A percentile compares a stretch with the other conserved stretches of the same genome.
phyloP scores from a whole-genome alignment of 2,329 filamentous ascomycete genomes.

The Tolypocladium paradoxum region DNA sequence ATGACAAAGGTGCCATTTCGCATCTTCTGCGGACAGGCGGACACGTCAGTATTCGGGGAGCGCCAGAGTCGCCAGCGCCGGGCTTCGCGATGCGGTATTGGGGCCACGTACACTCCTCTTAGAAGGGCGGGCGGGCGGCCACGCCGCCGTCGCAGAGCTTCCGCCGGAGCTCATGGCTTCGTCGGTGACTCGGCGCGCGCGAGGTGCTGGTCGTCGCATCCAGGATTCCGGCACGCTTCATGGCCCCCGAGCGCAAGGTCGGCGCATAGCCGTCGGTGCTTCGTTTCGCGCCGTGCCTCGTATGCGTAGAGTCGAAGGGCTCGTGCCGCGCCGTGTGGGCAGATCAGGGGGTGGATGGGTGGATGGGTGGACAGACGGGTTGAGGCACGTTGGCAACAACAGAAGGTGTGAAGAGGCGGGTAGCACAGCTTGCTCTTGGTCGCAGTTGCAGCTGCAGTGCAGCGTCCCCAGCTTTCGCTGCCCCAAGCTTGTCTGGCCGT shows the following conservation, averaged over 20 bases:
- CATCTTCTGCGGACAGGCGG: conserved; percentile 44
- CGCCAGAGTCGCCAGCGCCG: neutral
- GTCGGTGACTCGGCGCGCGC: conserved; percentile 8
- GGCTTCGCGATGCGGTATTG: neutral
- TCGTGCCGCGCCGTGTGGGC: neutral
- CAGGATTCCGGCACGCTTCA: neutral
- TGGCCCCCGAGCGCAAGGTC: neutral
- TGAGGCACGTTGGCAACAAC: no score
- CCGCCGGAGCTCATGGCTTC: conserved; percentile 28
- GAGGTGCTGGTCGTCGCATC: neutral
- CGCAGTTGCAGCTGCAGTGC: neutral
- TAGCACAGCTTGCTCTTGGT: neutral
- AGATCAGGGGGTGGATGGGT: neutral
- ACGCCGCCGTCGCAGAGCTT: conserved; percentile 20
- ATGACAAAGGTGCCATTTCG: conserved; percentile 81
- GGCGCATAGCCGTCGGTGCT: neutral
- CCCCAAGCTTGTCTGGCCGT: neutral
- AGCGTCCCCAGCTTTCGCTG: neutral
- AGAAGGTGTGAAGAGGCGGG: neutral
- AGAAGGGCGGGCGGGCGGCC: conserved; percentile 32
- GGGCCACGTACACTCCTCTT: conserved; percentile 31
- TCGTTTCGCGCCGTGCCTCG: neutral
- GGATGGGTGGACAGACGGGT: neutral
- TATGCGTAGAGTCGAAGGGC: neutral
- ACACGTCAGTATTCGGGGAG: neutral